Base-by-base conservation (phyloP, 345 rosid species). In the Limnanthes douglasii region DNA sequence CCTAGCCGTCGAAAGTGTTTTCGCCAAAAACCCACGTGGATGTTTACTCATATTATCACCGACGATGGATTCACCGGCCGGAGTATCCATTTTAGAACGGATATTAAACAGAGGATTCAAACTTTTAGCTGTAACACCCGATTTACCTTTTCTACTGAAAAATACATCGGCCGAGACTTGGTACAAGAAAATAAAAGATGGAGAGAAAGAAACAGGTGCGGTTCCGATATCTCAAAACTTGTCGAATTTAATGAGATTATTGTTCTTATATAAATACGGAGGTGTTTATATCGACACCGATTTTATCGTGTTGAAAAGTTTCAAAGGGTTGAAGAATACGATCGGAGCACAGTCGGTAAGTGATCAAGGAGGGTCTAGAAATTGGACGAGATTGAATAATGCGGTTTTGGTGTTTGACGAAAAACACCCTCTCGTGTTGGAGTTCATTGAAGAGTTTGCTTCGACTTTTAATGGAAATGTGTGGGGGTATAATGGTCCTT, bases 401-500 rank as follows among this genome's bases (percentile, higher is more conserved):
- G 92, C 86, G 5, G 83, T 61, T 15, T 34, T 78, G 52, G 46
- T 68, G 5, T 72, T 83, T 25, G 73, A 78, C 24, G 35, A 43
- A 38, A 51, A 40, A 6, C 95, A 78, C 46, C 80, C 78, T 3
- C 38, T 78, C 11, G 17, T 75, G 8, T 21, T 44, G n/a, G 66
- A 68, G 42, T 78, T 64, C 49, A 59, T 78, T 21, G 47, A 66
- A 55, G 92, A 78, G 46, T 71, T 66, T 12, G 72, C 79, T 19
- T 18, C 46, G 25, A 75, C 72, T 31, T 84, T 79, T 37, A 60
- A 79, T 21, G 95, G 85, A 8, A 73, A 47, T 22, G 65, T 64
- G 51, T 84, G 95, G 85, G 88, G 88, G 0, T 64, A 76, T 21
- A 84, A 71, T 2, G 95, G 93, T 10, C 95, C 95, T 0, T 69